Evolutionary conservation across 345 rosid genomes (phyloP).

Genomic region (Brassica incana): DNA sequence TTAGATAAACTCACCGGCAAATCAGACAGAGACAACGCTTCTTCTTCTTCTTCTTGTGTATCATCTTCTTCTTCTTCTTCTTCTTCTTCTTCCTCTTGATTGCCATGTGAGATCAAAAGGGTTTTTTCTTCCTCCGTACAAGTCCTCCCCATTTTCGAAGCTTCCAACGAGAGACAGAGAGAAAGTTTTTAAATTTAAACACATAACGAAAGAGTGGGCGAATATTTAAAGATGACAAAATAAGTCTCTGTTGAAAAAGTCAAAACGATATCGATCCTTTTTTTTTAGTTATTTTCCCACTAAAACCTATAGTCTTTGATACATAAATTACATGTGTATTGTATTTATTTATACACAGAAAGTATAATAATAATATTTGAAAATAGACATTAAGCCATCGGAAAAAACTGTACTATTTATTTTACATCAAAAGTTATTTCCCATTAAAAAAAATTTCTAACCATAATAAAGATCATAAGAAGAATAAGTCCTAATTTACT

Average conservation of each 20-base stretch:
- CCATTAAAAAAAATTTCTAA: not conserved
- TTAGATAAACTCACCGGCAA: conserved; percentile 47
- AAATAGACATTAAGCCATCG: not conserved
- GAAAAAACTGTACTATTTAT: not conserved
- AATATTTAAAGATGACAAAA: conserved; percentile 30
- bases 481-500: conserved; percentile 18
- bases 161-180: conserved; percentile 42
- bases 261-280: conserved; percentile 3
- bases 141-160: conserved; percentile 38
- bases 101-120: conserved; percentile 32
- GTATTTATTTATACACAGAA: not conserved
- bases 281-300: not conserved
- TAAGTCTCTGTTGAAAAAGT: conserved; percentile 33
- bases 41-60: conserved; percentile 43
- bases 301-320: not conserved
- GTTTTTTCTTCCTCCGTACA: conserved; percentile 32
- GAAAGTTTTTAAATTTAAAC: conserved; percentile 27
- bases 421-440: conserved; percentile 19
- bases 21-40: conserved; percentile 71
- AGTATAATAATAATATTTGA: not conserved
- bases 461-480: conserved; percentile 21
- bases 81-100: conserved; percentile 1
- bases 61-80: conserved; percentile 28
- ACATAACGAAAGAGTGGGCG: conserved; percentile 20
- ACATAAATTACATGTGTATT: not conserved